Evolutionary conservation across 1,139 yeast genomes (phyloP).

Genomic region (Suhomyces chickasaworum): DNA sequence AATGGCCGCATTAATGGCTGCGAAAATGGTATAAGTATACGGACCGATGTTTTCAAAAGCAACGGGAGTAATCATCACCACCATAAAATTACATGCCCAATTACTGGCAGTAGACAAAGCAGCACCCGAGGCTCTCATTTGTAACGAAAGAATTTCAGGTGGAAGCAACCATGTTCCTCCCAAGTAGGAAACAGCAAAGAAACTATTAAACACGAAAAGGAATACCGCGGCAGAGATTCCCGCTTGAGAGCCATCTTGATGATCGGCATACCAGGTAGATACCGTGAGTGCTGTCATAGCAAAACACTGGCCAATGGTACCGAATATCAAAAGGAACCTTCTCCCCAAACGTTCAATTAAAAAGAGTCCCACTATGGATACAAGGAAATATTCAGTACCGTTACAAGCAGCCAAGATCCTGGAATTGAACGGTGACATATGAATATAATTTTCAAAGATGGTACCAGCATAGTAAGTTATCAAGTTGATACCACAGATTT

Average conservation of each 20-base stretch:
- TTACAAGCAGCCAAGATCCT: constrained; percentile 84
- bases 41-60: constrained; percentile 34
- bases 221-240: constrained; percentile 41
- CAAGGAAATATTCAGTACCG: constrained; percentile 77
- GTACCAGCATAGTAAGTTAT: constrained; percentile 80
- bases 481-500: constrained; percentile 87
- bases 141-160: constrained; percentile 36
- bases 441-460: constrained; percentile 57
- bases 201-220: constrained; percentile 39
- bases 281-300: constrained; percentile 36
- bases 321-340: constrained; percentile 62
- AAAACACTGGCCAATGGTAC: constrained; percentile 51
- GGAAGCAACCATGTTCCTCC: constrained; percentile 32
- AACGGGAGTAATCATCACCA: constrained; percentile 42
- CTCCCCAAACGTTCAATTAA: constrained; percentile 83
- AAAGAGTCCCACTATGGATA: constrained; percentile 81
- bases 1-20: constrained; percentile 46
- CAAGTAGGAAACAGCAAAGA: constrained; percentile 36
- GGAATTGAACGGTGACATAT: constrained; percentile 52
- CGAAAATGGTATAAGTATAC: constrained; percentile 38
- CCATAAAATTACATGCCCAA: constrained; percentile 39
- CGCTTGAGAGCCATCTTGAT: constrained; percentile 14
- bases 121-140: constrained; percentile 38
- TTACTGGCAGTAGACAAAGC: constrained; percentile 41
- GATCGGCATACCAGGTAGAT: constrained; percentile 30